Conservation (phyloP, 331 rosid genomes). For the Malus hybrid region DNA sequence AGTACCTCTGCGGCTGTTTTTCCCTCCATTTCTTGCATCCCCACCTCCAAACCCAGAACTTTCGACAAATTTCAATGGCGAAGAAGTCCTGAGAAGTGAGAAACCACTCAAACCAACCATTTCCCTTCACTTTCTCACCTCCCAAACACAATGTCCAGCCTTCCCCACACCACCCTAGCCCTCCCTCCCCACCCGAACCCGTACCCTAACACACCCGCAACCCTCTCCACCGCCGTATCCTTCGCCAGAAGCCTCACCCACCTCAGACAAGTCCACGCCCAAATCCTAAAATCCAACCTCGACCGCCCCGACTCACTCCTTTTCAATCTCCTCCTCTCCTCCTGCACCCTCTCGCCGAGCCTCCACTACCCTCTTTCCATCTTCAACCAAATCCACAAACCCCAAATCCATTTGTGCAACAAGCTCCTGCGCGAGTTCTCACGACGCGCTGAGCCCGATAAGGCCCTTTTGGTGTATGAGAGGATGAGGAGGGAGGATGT, state of each 20-base stretch:
- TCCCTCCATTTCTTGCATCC: background rate
- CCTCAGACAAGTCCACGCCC: slow-evolving; percentile 68
- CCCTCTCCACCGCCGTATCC: slow-evolving; percentile 28
- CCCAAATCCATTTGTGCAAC: slow-evolving; percentile 49
- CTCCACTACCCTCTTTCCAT: slow-evolving; percentile 61
- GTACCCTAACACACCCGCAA: slow-evolving; percentile 11
- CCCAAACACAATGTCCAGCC: slow-evolving; percentile 36
- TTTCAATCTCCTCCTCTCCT: slow-evolving; percentile 37
- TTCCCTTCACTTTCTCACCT: slow-evolving; percentile 1
- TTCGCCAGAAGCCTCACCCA: slow-evolving; percentile 38
- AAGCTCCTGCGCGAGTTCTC: slow-evolving; percentile 59
- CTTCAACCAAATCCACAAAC: slow-evolving; percentile 41
- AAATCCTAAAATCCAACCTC: slow-evolving; percentile 44
- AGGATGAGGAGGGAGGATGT: slow-evolving; percentile 40
- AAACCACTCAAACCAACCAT: background rate
- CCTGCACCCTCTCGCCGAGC: slow-evolving; percentile 31
- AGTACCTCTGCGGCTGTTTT: background rate
- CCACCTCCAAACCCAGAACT: background rate
- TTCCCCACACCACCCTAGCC: slow-evolving; percentile 19
- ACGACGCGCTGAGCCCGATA: slow-evolving; percentile 37
- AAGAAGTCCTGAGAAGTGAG: background rate
- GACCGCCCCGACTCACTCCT: slow-evolving; percentile 33
- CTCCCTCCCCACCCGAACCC: slow-evolving; percentile 21
- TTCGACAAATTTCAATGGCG: background rate
- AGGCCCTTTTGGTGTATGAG: slow-evolving; percentile 50